phyloP scores from a whole-genome alignment of 371 early-diverging fungal species.

The Synchytrium microbalum region DNA sequence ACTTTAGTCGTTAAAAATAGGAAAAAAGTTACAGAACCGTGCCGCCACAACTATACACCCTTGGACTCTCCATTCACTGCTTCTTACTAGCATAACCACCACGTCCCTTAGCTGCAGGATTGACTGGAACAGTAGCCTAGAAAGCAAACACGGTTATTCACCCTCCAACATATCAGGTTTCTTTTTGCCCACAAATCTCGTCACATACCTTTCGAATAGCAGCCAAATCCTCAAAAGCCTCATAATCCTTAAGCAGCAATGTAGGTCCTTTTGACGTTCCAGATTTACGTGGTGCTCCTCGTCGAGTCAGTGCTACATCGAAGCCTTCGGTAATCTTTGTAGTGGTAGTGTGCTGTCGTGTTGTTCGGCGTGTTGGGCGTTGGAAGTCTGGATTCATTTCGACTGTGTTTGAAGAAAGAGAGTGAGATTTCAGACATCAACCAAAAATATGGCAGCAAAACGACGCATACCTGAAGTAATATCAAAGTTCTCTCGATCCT shows the following conservation, averaged over 20 bases:
- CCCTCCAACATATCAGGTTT: no score
- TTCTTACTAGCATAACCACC: no score
- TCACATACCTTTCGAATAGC: neutral
- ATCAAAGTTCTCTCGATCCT: slow-evolving; percentile 77
- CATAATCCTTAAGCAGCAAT: neutral
- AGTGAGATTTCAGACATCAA: neutral
- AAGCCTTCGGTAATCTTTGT: neutral
- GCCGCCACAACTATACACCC: no score
- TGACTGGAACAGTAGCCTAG: no score
- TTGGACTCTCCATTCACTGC: no score
- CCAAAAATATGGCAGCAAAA: neutral
- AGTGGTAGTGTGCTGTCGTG: neutral
- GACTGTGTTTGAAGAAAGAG: neutral
- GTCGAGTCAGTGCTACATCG: neutral
- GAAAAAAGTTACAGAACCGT: no score
- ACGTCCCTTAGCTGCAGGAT: no score
- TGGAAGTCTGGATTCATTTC: neutral
- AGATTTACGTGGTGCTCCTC: neutral
- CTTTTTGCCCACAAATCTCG: neutral
- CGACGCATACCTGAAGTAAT: slow-evolving; percentile 47
- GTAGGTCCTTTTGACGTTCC: neutral
- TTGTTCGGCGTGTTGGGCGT: neutral
- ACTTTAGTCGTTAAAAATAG: no score
- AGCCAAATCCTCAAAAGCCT: neutral
- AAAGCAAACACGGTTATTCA: no score